A percentile compares a stretch with the other conserved stretches of the same genome.
These are phyloP conservation scores for Gracilariopsis chorda DNA, from an alignment of 23 red algal genomes.

Conservation along the genomic window DNA sequence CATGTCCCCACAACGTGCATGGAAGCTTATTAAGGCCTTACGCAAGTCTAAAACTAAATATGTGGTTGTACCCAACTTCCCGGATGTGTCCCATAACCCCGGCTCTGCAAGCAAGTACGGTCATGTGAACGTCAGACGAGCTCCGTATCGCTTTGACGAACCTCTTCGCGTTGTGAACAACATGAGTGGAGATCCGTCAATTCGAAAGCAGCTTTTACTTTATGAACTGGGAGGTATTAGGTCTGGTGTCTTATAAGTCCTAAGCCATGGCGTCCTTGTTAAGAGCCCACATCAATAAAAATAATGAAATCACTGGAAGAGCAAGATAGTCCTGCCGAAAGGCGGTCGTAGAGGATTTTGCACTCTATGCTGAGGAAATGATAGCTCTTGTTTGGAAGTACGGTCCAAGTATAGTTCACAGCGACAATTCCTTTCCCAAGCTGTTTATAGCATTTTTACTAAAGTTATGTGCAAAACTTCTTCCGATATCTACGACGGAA, in stretches of 20 bases:
- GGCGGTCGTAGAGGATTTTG: too few species aligned
- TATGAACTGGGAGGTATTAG: slow-evolving; percentile 33
- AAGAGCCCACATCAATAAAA: too few species aligned
- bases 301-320: too few species aligned
- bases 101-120: slow-evolving; percentile 14
- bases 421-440: too few species aligned
- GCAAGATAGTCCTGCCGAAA: too few species aligned
- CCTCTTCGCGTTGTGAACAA: slow-evolving; percentile 61
- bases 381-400: too few species aligned
- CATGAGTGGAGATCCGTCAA: slow-evolving; percentile 26
- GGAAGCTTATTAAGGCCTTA: slow-evolving; percentile 45
- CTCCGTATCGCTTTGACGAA: slow-evolving; percentile 61
- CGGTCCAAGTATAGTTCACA: too few species aligned
- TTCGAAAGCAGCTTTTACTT: slow-evolving; percentile 59
- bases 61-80: slow-evolving; percentile 55
- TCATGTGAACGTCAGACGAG: slow-evolving; percentile 53
- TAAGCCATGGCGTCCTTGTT: too few species aligned
- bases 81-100: slow-evolving; percentile 39
- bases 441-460: too few species aligned
- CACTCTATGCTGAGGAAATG: too few species aligned
- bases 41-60: slow-evolving; percentile 36
- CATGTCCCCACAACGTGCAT: slow-evolving; percentile 23
- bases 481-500: too few species aligned
- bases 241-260: neutral
- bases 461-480: too few species aligned